Base-by-base conservation (phyloP, 148 eudicot species). In the Rhododendron williamsianum region DNA sequence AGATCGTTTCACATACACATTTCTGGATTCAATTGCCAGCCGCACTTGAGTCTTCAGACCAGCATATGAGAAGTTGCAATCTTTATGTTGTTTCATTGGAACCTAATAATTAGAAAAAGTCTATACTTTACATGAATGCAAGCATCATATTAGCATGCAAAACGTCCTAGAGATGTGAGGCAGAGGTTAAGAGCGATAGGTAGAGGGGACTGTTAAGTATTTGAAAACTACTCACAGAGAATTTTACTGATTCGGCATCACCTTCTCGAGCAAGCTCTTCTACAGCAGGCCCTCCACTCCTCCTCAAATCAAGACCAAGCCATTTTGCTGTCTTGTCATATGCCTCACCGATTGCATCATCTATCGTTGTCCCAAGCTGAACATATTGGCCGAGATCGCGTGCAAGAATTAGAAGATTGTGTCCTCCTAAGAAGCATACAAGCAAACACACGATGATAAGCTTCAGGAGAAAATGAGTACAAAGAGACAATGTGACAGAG, bases 291-390 rank as follows among this genome's bases (percentile, higher is more conserved):
- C 99, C 99, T 48, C 99, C 99, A 81, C 99, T 92, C 90, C 84
- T 92, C 83, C 98, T 92, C 90, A 97, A n/a, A 86, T 97, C 99
- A 82, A 97, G 98, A 84, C 99, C 98, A 88, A 97, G 98, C 99
- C 99, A 97, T 88, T 94, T 97, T 77, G 99, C 98, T 65, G 94
- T 91, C 85, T 97, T 97, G 85, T 97, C 99, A 89, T 97, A 97
- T 83, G 99, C 99, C 91, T 97, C 99, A 78, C 99, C 99, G 85
- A 97, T 95, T 80, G 99, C 99, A 91, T 97, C 99, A 85, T 97
- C 99, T 74, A 97, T 92, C 65, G 98, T 87, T 35, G 98, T 97
- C 76, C 99, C 99, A 72, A 97, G 96, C 89, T 97, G 99, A 84
- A 94, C 78, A 87, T 97, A 97, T 82, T 94, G 92, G 18, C 99